phyloP scores from a whole-genome alignment of 2,329 filamentous ascomycete species.

The Colletotrichum spaethianum region DNA sequence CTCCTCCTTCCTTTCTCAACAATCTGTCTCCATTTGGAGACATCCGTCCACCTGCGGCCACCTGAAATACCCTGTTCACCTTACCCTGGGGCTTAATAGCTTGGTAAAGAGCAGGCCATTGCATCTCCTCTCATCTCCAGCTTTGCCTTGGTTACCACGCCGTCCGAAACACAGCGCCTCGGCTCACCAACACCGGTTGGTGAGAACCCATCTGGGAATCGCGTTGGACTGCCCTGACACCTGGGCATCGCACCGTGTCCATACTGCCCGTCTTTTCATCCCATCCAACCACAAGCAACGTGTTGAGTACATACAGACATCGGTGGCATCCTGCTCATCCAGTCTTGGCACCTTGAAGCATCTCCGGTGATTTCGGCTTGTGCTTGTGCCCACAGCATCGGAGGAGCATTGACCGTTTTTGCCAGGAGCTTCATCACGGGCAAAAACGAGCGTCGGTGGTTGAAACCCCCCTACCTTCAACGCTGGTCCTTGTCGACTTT shows the following conservation, averaged over 20 bases:
- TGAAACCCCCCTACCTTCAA: constrained; percentile 10
- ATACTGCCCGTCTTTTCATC: neutral
- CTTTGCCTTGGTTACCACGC: neutral
- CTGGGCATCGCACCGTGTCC: neutral
- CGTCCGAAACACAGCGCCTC: constrained; percentile 14
- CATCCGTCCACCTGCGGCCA: neutral
- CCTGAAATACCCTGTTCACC: constrained; percentile 1
- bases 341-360: constrained; percentile 12
- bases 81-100: neutral
- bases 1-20: constrained; percentile 12
- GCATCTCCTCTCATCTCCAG: neutral
- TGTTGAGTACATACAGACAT: constrained; percentile 11
- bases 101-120: neutral
- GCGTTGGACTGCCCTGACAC: neutral
- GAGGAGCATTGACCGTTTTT: constrained; percentile 9
- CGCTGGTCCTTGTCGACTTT: constrained; percentile 21
- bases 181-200: neutral
- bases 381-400: constrained; percentile 1
- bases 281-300: constrained; percentile 2
- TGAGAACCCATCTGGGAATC: neutral
- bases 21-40: neutral
- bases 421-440: constrained; percentile 1
- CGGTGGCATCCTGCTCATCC: constrained; percentile 8
- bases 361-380: neutral
- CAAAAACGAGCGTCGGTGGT: constrained; percentile 5